Evolutionary conservation across 2,329 filamentous ascomycete species (phyloP).

Genomic region (Cladophialophora carrionii): DNA sequence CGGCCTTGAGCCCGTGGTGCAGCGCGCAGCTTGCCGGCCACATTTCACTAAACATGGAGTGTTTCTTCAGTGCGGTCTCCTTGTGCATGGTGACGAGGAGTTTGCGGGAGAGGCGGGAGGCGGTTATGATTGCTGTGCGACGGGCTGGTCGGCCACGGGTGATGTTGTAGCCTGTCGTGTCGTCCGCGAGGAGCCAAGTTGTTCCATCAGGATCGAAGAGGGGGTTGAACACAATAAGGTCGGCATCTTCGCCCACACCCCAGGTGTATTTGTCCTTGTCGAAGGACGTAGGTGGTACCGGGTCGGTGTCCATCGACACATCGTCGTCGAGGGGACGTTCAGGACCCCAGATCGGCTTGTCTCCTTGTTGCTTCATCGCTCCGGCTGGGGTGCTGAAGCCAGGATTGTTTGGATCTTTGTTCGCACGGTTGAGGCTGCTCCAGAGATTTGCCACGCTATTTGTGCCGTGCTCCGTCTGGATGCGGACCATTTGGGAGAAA

Average conservation of each 20-base stretch:
- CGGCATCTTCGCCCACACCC: constrained; percentile 88
- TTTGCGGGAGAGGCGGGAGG: constrained; percentile 77
- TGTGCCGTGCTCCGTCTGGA: constrained; percentile 72
- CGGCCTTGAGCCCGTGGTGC: constrained; percentile 90
- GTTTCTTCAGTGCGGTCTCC: constrained; percentile 80
- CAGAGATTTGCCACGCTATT: constrained; percentile 69
- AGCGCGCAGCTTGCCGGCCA: constrained; percentile 86
- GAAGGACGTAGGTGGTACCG: constrained; percentile 74
- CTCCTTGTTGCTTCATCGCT: constrained; percentile 47
- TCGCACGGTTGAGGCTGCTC: constrained; percentile 51
- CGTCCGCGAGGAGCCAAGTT: constrained; percentile 77
- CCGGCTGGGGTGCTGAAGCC: constrained; percentile 2
- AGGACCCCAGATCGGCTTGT: constrained; percentile 81
- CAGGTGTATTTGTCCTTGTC: constrained; percentile 81
- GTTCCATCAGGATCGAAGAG: constrained; percentile 89
- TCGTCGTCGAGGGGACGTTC: constrained; percentile 71
- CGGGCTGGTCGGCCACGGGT: constrained; percentile 66
- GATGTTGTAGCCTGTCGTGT: constrained; percentile 82
- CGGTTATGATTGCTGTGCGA: constrained; percentile 85
- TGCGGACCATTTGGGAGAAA: constrained; percentile 74
- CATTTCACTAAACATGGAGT: constrained; percentile 95
- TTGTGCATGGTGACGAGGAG: constrained; percentile 86
- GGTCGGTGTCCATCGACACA: constrained; percentile 67
- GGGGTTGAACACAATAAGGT: constrained; percentile 88
- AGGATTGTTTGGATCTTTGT: constrained; percentile 36